Base-by-base conservation (phyloP, 192 early-diverging fungal genomes). In the Gryganskiella cystojenkinii region DNA sequence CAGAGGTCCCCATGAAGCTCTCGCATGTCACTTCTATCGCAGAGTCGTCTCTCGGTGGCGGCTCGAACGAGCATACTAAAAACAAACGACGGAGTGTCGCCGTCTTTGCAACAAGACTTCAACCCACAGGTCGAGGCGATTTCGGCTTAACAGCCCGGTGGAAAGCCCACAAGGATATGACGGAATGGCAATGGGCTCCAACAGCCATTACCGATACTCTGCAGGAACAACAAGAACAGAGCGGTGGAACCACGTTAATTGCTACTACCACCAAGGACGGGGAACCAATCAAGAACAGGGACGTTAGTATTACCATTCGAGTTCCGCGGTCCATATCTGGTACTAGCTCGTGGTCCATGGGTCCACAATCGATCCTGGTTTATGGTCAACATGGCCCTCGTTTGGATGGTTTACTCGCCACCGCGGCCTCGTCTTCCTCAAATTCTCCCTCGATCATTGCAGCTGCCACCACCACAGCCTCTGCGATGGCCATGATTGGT, bases 131-230 rank as follows among this genome's bases (percentile, higher is more conserved):
- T n/a, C 59, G 74, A 15, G 74, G 74, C 0, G 74, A 78, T 17
- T 78, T 78, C 69, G 74, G 74, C 6, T 43, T 78, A 37, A 78
- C 74, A 0, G 64, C 64, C 2, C 53, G 74, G 9, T 78, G 74
- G 74, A 78, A 78, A 49, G 47, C 66, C 3, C 74, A 78, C 30
- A 59, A 49, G 22, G 61, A 69, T 57, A 9, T 68, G 42, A 25
- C 51, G 6, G 61, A 65, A 9, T 78, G 74, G 74, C 60, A 67
- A 28, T 78, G 74, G 74, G 74, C 67, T 1, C 66, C 74, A 11
- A 61, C 63, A 4, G 46, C 57, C 19, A 47, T 17, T 1, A 20
- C 24, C 37, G 14, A 14, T 22, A 42, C 3, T 22, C 19, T 10
- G 22, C 27, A 46, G 28, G 15, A 56, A 7, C 17, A 28, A 37